phyloP scores from a whole-genome alignment of 306 rosid genomes.

The Leucaena leucocephala region DNA sequence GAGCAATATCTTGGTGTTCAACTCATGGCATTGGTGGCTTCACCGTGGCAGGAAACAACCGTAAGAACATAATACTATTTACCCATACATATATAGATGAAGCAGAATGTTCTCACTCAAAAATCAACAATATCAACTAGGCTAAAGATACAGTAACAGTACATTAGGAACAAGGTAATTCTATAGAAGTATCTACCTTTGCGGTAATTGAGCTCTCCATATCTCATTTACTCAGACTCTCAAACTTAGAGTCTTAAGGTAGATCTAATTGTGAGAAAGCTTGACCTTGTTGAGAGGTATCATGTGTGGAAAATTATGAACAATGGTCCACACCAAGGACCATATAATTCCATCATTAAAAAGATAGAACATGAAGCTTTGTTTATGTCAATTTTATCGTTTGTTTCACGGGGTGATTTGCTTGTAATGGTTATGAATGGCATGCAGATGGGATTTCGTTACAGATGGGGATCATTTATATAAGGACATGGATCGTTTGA shows the following conservation, averaged over 20 bases:
- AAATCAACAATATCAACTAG: not conserved
- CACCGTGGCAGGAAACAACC: slow-evolving; percentile 34
- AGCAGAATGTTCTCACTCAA: not conserved
- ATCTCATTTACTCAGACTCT: not conserved
- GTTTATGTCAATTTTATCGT: not conserved
- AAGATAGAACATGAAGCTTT: not conserved
- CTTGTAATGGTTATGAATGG: not conserved
- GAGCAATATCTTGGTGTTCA: slow-evolving; percentile 41
- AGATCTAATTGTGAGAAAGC: not conserved
- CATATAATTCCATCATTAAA: not conserved
- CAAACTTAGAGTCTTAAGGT: not conserved
- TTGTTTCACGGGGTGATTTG: not conserved
- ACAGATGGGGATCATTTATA: slow-evolving; percentile 8
- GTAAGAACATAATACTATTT: slow-evolving; percentile 13
- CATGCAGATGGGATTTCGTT: slow-evolving; percentile 44
- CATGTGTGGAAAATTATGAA: not conserved
- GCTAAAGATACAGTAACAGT: too few relatives aligned
- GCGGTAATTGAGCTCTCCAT: not conserved
- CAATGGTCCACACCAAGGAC: not conserved
- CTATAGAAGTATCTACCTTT: not conserved
- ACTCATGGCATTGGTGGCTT: slow-evolving; percentile 49
- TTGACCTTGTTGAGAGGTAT: not conserved
- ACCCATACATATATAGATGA: not conserved
- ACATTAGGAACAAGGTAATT: too few relatives aligned
- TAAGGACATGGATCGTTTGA: slow-evolving; percentile 42